Base-by-base conservation (phyloP, 768 basidiomycete genomes). In the Paxillus involutus region DNA sequence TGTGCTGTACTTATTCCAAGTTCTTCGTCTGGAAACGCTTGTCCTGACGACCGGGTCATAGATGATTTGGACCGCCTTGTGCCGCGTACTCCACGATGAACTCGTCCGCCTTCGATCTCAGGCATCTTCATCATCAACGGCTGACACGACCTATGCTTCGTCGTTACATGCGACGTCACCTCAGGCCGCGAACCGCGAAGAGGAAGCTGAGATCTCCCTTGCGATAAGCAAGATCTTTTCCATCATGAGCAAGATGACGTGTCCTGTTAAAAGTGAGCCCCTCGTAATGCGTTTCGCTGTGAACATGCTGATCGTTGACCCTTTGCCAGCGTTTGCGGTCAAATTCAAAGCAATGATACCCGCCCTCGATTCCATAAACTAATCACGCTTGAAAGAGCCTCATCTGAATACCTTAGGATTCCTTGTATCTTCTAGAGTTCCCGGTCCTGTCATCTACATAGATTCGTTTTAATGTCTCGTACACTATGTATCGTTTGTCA, bases 301-400 rank as follows among this genome's bases (percentile, higher is more conserved):
- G 6, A 21, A 30, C 33, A 47, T 37, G 10, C 14, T 30, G 40
- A 50, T 40, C 26, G 42, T 44, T n/a, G 30, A 2, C 6, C 26
- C 26, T 16, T 30, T 26, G 7, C 47, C 36, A 68, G 66, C 61
- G 33, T 59, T 65, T 14, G 57, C 63, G 17, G 51, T 49, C 30
- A 62, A 59, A 35, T 59, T 70, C 36, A 67, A 71, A 51, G 60
- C 61, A 1, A 41, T 69, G 17, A 26, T 68, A 7, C 53, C 68
- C 44, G 21, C 63, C 49, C 60, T 67, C 10, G 60, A 59, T 30
- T 66, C 63, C 14, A 59, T 67, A 32, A 7, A 52, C 37, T 55
- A 39, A 42, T 50, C 16, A 17, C 21, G 43, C 17, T 11, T 40
- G 1, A 19, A 9, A 6, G 17, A 6, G 1, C 40, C 6, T 12